Conservation (phyloP, 1,284 basidiomycete species). For the Malassezia furfur region DNA sequence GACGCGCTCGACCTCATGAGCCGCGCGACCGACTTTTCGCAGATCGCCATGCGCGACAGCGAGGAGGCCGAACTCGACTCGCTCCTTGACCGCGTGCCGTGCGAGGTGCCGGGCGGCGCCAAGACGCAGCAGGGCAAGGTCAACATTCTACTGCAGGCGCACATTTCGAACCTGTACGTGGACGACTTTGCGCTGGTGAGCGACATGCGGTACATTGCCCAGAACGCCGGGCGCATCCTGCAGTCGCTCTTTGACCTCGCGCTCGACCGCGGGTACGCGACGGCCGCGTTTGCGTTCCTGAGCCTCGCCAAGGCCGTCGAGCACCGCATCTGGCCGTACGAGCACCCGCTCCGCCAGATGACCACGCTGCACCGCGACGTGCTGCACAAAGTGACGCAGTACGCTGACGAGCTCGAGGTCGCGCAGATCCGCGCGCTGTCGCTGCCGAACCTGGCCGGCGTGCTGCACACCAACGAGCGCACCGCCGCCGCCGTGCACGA, state of each 20-base stretch:
- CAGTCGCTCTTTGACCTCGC: conserved; percentile 89
- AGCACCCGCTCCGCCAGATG: conserved; percentile 64
- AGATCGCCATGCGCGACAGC: conserved; percentile 83
- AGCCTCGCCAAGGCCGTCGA: conserved; percentile 69
- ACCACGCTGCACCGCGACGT: conserved; percentile 60
- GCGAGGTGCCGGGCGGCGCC: conserved; percentile 58
- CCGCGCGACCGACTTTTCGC: conserved; percentile 89
- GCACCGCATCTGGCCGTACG: conserved; percentile 84
- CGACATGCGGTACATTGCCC: conserved; percentile 71
- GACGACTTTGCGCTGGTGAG: conserved; percentile 96
- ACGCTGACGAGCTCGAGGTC: conserved; percentile 74
- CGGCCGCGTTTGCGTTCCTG: conserved; percentile 68
- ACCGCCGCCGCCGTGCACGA: conserved; percentile 71
- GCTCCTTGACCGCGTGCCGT: conserved; percentile 56
- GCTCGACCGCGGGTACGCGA: conserved; percentile 82
- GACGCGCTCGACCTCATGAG: conserved; percentile 79
- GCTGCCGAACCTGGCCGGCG: conserved; percentile 65
- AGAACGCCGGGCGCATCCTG: conserved; percentile 85
- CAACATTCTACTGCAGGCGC: conserved; percentile 86
- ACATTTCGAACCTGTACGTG: conserved; percentile 68
- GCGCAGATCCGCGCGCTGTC: conserved; percentile 67
- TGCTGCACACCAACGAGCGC: conserved; percentile 75
- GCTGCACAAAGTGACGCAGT: conserved; percentile 67
- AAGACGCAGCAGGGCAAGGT: conserved; percentile 80
- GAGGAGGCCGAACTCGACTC: conserved; percentile 74